Evolutionary conservation across 2,329 filamentous ascomycete species (phyloP).

Genomic region (Magnaporthiopsis rhizophila): DNA sequence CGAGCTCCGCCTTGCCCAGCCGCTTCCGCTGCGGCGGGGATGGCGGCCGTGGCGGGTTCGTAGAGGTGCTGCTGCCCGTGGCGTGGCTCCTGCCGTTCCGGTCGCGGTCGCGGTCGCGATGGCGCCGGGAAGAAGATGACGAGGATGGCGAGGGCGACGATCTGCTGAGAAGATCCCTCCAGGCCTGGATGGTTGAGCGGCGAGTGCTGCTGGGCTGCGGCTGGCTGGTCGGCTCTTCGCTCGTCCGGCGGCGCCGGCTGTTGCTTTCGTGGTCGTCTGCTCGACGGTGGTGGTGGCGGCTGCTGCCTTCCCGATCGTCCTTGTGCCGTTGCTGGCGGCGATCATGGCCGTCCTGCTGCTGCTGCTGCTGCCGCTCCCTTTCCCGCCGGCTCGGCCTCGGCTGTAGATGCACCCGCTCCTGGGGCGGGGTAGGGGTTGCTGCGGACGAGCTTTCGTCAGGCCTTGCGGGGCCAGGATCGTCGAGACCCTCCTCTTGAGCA

Average conservation of each 20-base stretch:
- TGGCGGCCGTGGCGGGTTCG: background rate
- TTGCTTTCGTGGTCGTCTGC: background rate
- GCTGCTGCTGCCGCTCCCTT: background rate
- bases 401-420: background rate
- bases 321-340: background rate
- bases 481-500: conserved; percentile 20
- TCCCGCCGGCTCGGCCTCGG: background rate
- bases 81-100: background rate
- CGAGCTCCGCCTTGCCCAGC: conserved; percentile 53
- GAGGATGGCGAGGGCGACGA: conserved; percentile 7
- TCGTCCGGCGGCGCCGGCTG: background rate
- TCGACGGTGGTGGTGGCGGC: background rate
- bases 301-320: background rate
- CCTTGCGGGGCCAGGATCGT: background rate
- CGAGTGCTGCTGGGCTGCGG: background rate
- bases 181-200: conserved; percentile 18
- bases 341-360: background rate
- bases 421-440: conserved; percentile 4
- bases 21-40: conserved; percentile 8
- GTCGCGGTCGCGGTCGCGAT: background rate
- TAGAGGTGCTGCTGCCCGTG: conserved; percentile 3
- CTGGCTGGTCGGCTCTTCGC: background rate
- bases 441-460: conserved; percentile 6
- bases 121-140: conserved; percentile 2
- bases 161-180: conserved; percentile 21